Percentiles rank a stretch among this genome's conserved stretches.
phyloP scores from a whole-genome alignment of 2,329 filamentous ascomycete species.

The Arthrobotrys pseudoclavata region DNA sequence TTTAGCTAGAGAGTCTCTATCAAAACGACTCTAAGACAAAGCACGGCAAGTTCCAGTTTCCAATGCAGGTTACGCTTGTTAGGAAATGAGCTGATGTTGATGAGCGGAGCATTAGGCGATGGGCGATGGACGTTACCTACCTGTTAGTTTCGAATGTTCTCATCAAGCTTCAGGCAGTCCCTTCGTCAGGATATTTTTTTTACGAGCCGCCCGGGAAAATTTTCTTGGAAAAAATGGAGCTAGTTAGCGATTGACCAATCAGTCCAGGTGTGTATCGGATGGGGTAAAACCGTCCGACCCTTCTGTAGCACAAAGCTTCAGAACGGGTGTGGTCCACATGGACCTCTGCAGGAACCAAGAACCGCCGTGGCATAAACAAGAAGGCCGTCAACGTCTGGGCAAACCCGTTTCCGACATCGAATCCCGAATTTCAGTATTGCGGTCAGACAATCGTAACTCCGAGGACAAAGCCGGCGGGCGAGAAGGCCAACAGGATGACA shows the following conservation, averaged over 20 bases:
- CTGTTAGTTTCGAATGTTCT: constrained; percentile 20
- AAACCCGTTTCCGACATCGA: constrained; percentile 5
- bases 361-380: constrained; percentile 31
- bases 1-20: constrained; percentile 21
- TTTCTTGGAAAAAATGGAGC: constrained; percentile 9
- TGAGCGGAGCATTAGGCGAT: constrained; percentile 16
- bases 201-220: constrained; percentile 29
- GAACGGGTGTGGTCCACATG: constrained; percentile 17
- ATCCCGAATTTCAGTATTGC: constrained; percentile 6
- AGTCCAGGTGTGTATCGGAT: constrained; percentile 13
- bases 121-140: constrained; percentile 22
- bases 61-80: constrained; percentile 44
- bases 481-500: constrained; percentile 5
- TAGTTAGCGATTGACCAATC: constrained; percentile 25
- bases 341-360: constrained; percentile 54
- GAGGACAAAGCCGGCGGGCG: constrained; percentile 10
- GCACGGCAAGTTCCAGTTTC: constrained; percentile 20
- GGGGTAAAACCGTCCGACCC: constrained; percentile 8
- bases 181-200: constrained; percentile 26
- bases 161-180: constrained; percentile 25
- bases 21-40: constrained; percentile 27
- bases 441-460: constrained; percentile 27
- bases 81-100: constrained; percentile 32
- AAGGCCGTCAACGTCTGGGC: constrained; percentile 36
- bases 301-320: constrained; percentile 38